Conservation (phyloP, 352 stramenopile genomes). For the Globisporangium recalcitrans region DNA sequence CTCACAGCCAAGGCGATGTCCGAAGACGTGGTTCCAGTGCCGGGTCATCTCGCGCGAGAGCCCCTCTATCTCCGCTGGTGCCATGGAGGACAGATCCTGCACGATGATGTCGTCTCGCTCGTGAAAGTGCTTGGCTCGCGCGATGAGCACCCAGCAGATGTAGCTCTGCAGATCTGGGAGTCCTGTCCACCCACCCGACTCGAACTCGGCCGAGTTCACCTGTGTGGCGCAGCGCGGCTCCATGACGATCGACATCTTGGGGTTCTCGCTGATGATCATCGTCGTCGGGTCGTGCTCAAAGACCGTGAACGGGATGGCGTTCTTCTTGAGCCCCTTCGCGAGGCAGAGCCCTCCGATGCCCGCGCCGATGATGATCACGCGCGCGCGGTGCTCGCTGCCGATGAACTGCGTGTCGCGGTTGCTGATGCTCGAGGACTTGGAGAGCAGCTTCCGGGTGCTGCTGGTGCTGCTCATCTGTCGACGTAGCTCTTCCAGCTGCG, state of each 20-base stretch:
- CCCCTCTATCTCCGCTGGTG: constrained; percentile 34
- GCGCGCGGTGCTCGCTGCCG: constrained; percentile 16
- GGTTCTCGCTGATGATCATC: constrained; percentile 40
- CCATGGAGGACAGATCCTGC: constrained; percentile 45
- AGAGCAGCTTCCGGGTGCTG: too few species aligned
- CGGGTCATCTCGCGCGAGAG: constrained; percentile 44
- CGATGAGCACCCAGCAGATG: constrained; percentile 59
- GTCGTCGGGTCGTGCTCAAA: constrained; percentile 62
- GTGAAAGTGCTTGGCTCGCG: constrained; percentile 42
- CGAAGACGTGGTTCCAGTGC: constrained; percentile 25
- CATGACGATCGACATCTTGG: constrained; percentile 53
- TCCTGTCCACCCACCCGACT: constrained; percentile 10
- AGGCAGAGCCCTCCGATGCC: constrained; percentile 59
- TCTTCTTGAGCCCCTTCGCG: constrained; percentile 50
- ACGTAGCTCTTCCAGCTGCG: neutral
- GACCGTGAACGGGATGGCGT: constrained; percentile 59
- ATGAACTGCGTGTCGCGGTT: constrained; percentile 4
- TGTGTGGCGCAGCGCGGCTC: constrained; percentile 37
- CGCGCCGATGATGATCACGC: constrained; percentile 44
- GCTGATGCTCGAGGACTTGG: neutral
- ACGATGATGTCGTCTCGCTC: constrained; percentile 24
- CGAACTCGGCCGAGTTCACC: constrained; percentile 25
- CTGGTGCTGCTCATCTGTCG: too few species aligned
- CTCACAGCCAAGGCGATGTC: too few species aligned
- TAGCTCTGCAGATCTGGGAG: constrained; percentile 41